A percentile compares a stretch with the other conserved stretches of the same genome.
Conservation (phyloP, 441 rosid genomes). For the Adansonia rubrostipa region DNA sequence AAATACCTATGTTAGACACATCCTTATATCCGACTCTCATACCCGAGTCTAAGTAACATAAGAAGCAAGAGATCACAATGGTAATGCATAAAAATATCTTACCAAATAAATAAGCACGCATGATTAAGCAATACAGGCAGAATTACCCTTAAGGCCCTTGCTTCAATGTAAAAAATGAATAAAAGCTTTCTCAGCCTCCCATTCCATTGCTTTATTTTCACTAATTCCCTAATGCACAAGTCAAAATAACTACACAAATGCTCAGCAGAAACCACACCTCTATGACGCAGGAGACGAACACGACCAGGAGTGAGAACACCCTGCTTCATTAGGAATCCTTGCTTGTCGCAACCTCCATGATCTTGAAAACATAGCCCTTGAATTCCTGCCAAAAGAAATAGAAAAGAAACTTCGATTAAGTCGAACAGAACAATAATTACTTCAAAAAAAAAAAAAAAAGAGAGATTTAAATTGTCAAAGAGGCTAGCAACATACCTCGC, state of each 20-base stretch:
- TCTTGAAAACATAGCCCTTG: constrained; percentile 59
- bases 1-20: too few relatives aligned
- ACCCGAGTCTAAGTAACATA: too few relatives aligned
- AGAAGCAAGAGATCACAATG: not conserved
- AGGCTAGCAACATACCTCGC: constrained; percentile 54
- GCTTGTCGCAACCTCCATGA: constrained; percentile 69
- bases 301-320: constrained; percentile 64
- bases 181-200: not conserved
- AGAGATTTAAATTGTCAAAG: too few relatives aligned
- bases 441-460: too few relatives aligned
- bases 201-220: not conserved
- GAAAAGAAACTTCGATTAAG: not conserved
- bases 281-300: constrained; percentile 57
- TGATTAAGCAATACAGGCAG: not conserved
- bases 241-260: not conserved
- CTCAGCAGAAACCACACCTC: constrained; percentile 34
- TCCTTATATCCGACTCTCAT: too few relatives aligned
- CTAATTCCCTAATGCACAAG: not conserved
- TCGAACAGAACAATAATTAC: not conserved
- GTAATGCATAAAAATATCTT: not conserved
- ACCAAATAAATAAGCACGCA: not conserved
- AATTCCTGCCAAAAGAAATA: constrained; percentile 44
- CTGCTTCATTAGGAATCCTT: constrained; percentile 68
- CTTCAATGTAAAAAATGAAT: not conserved
- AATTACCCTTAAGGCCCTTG: not conserved